A percentile compares a stretch with the other conserved stretches of the same genome.
phyloP scores from a whole-genome alignment of 2,329 filamentous ascomycete species.

The Trichoderma atroviride region DNA sequence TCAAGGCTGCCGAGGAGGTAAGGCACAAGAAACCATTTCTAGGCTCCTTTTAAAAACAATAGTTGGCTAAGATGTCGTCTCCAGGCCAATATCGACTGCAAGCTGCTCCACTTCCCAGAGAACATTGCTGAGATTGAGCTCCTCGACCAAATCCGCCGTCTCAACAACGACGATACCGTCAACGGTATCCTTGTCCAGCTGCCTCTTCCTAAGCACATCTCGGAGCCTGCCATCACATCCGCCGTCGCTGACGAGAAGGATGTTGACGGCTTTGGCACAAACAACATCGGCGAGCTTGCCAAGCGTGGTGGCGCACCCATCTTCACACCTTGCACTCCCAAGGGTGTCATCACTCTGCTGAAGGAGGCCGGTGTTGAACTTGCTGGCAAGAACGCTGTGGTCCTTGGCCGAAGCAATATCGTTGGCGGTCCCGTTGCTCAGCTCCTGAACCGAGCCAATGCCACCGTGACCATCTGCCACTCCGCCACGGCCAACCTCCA shows the following conservation, averaged over 20 bases:
- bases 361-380: slow-evolving; percentile 81
- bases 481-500: slow-evolving; percentile 78
- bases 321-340: slow-evolving; percentile 94
- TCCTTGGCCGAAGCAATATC: slow-evolving; percentile 93
- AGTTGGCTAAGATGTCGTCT: neutral
- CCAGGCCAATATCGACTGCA: slow-evolving; percentile 88
- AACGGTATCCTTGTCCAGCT: slow-evolving; percentile 95
- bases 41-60: neutral
- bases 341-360: slow-evolving; percentile 93
- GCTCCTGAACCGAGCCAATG: slow-evolving; percentile 90
- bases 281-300: slow-evolving; percentile 94
- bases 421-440: slow-evolving; percentile 97
- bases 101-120: slow-evolving; percentile 81
- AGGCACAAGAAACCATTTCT: slow-evolving; percentile 29
- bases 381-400: slow-evolving; percentile 89
- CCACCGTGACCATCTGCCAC: slow-evolving; percentile 95
- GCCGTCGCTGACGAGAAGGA: slow-evolving; percentile 93
- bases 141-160: slow-evolving; percentile 74
- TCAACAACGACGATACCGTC: slow-evolving; percentile 84
- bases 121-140: slow-evolving; percentile 82
- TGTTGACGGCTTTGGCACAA: slow-evolving; percentile 93
- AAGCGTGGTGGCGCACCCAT: slow-evolving; percentile 89
- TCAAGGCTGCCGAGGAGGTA: slow-evolving; percentile 94
- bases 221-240: slow-evolving; percentile 87
- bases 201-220: slow-evolving; percentile 84